Conservation (phyloP, 176 grass and related monocot species). For the sorghum (Sorghum bicolor) region DNA sequence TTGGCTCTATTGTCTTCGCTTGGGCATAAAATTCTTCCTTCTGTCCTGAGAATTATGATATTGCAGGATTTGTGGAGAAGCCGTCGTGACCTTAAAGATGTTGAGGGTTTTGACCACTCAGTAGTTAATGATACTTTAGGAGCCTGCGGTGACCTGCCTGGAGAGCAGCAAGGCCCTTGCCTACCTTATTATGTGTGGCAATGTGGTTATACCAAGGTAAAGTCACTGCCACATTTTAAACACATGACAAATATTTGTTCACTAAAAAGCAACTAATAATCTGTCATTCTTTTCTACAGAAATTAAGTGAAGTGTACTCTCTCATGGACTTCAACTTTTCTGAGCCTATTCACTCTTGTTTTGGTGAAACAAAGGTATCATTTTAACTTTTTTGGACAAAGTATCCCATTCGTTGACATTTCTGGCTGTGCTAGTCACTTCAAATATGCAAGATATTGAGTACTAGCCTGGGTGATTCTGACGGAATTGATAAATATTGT, state of each 20-base stretch:
- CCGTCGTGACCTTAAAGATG: slow-evolving; percentile 48
- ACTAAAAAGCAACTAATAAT: neutral
- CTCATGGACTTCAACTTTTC: slow-evolving; percentile 78
- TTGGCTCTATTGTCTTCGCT: neutral
- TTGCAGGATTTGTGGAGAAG: slow-evolving; percentile 88
- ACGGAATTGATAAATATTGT: neutral
- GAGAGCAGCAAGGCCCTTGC: slow-evolving; percentile 61
- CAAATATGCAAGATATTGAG: neutral
- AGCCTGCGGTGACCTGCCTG: slow-evolving; percentile 72
- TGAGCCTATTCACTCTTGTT: slow-evolving; percentile 65
- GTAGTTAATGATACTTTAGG: slow-evolving; percentile 79
- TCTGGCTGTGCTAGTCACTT: neutral
- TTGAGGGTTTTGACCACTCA: slow-evolving; percentile 84
- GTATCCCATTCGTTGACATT: neutral
- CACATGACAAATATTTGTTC: neutral
- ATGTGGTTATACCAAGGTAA: slow-evolving; percentile 78
- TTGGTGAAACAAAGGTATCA: slow-evolving; percentile 70
- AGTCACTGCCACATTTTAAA: neutral
- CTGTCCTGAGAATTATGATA: neutral
- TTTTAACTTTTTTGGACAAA: neutral
- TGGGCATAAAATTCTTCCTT: neutral
- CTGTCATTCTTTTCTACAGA: slow-evolving; percentile 35
- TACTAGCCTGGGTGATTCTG: neutral
- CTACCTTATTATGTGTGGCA: slow-evolving; percentile 84
- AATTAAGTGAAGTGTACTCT: slow-evolving; percentile 61